Evolutionary conservation across 2,329 filamentous ascomycete species (phyloP), one percentile per base, ranked within the genome.

Genomic region (Decorospora gaudefroyi): DNA sequence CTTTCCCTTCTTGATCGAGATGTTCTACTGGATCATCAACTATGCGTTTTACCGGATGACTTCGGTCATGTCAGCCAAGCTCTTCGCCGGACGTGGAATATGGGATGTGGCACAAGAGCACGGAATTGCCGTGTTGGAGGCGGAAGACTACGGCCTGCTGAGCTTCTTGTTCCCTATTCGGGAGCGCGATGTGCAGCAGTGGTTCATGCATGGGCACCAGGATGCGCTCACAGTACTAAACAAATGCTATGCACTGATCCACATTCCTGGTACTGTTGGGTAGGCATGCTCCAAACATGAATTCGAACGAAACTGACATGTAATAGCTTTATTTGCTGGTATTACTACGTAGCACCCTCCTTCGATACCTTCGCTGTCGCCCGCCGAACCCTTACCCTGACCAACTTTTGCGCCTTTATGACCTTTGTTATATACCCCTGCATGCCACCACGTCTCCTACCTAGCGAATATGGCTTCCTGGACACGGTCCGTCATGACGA

Each of bases 11-110:
- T 67, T 87, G 41, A 77, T 87, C 34, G 84, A 87, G 67, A 87
- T 87, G 82, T 86, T 87, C 65, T 87, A 87, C 71, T 87, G 84
- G 84, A 75, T 78, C 29, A 75, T 87, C 55, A 86, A 83, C 59
- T 80, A 84, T 52, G 73, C 78, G 31, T 83, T 85, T 62, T 87
- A 87, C 69, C 75, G 78, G 25, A 72, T 82, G 65, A 84, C 82
- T 6, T 77, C 79, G 11, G 70, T 76, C 11, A 64, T 77, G 5
- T 77, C 79, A 2, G 74, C 78, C 44, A 65, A 67, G 33, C 69
- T 79, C 41, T 82, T 80, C 44, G 77, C 78, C 23, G 75, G 76
- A 30, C 73, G 74, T 11, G 73, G 72, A 9, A 76, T 82, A 19
- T 82, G 79, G 75, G 72, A 80, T 40, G 74, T 78, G 13, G 78